Percentiles rank a stretch among this genome's conserved stretches.
Conservation (phyloP, 345 rosid species). For the Moringa oleifera region DNA sequence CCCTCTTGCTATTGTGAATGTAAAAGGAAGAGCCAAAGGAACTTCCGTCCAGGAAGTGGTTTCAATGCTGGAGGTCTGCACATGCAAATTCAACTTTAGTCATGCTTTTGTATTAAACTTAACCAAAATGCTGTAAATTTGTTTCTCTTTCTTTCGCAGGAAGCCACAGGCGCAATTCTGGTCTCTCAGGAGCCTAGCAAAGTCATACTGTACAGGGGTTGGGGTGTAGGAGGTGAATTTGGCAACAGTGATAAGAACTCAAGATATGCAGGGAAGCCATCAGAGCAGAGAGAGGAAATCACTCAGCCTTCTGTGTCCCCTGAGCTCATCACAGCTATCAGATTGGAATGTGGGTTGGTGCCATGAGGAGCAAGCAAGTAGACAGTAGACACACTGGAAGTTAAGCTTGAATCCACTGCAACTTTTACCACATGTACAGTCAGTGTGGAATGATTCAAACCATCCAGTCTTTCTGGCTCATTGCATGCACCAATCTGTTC, state of each 20-base stretch:
- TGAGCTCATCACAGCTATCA: conserved; percentile 76
- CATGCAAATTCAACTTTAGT: neutral
- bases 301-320: conserved; percentile 41
- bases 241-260: conserved; percentile 14
- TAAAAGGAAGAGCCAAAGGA: conserved; percentile 92
- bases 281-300: conserved; percentile 16
- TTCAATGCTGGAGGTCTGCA: conserved; percentile 67
- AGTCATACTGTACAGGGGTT: conserved; percentile 80
- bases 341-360: conserved; percentile 68
- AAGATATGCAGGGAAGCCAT: conserved; percentile 11
- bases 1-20: conserved; percentile 81
- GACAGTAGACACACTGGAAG: too few relatives aligned
- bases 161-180: conserved; percentile 77
- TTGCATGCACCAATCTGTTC: too few relatives aligned
- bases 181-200: conserved; percentile 92
- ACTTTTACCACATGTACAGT: too few relatives aligned
- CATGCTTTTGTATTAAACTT: neutral
- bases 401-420: too few relatives aligned
- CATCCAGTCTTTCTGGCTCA: too few relatives aligned
- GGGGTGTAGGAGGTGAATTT: conserved; percentile 65
- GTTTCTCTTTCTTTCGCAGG: conserved; percentile 28
- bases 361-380: too few relatives aligned
- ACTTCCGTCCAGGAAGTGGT: conserved; percentile 89
- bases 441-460: too few relatives aligned
- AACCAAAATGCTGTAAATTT: neutral